A percentile compares a stretch with the other conserved stretches of the same genome.
phyloP scores from a whole-genome alignment of 2,329 filamentous ascomycete species.

The Trichoderma arundinaceum region DNA sequence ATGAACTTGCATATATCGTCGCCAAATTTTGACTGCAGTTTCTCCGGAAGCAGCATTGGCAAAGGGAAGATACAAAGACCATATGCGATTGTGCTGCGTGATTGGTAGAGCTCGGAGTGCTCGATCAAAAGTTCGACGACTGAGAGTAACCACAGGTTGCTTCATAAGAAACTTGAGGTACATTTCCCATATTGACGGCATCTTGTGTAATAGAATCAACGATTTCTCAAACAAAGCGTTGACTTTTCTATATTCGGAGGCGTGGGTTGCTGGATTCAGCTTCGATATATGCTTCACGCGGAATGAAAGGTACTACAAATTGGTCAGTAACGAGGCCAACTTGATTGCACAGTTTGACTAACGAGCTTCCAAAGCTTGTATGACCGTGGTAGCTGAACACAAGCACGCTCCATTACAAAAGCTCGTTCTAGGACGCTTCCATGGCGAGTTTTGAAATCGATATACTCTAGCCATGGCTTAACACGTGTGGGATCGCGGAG shows the following conservation, averaged over 20 bases:
- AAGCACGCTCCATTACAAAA: conserved; percentile 86
- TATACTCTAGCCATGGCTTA: conserved; percentile 95
- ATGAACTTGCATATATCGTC: conserved; percentile 95
- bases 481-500: conserved; percentile 82
- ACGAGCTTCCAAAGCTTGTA: conserved; percentile 99
- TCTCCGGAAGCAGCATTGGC: conserved; percentile 88
- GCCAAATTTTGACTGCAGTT: conserved; percentile 92
- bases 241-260: conserved; percentile 86
- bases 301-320: conserved; percentile 77
- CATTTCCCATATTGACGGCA: conserved; percentile 98
- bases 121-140: conserved; percentile 87
- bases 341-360: conserved; percentile 33
- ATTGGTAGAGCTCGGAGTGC: conserved; percentile 89
- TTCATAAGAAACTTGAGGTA: conserved; percentile 89
- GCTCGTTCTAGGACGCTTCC: conserved; percentile 86
- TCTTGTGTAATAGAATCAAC: conserved; percentile 93
- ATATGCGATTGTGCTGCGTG: conserved; percentile 94
- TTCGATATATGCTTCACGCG: conserved; percentile 80
- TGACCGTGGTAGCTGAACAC: conserved; percentile 84
- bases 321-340: conserved; percentile 25
- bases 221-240: conserved; percentile 94
- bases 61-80: conserved; percentile 89
- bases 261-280: conserved; percentile 81
- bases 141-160: conserved; percentile 89
- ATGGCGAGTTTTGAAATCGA: conserved; percentile 87